phyloP scores from a whole-genome alignment of 2,329 filamentous ascomycete species.

The Mariannaea elegans region DNA sequence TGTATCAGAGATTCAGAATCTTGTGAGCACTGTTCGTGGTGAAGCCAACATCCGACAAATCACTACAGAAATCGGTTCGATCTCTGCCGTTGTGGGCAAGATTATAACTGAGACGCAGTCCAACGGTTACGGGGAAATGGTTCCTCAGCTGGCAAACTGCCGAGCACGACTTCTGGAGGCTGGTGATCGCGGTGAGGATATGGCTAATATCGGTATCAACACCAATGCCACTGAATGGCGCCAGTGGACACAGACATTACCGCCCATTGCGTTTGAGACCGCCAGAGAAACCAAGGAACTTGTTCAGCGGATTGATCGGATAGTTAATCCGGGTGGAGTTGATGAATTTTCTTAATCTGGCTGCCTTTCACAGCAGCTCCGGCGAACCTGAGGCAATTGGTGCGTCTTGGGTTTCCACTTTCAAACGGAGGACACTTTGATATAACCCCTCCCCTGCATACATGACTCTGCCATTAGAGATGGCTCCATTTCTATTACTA shows the following conservation, averaged over 20 bases:
- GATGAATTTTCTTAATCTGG: slow-evolving; percentile 58
- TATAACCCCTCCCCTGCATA: slow-evolving; percentile 7
- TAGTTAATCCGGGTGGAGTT: slow-evolving; percentile 43
- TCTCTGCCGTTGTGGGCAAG: slow-evolving; percentile 74
- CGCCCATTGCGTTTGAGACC: slow-evolving; percentile 87
- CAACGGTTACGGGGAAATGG: slow-evolving; percentile 60
- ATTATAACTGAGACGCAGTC: slow-evolving; percentile 73
- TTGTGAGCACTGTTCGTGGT: slow-evolving; percentile 76
- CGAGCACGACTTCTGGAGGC: slow-evolving; percentile 72
- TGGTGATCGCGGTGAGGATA: slow-evolving; percentile 67
- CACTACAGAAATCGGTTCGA: slow-evolving; percentile 74
- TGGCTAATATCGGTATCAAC: slow-evolving; percentile 59
- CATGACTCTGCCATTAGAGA: slow-evolving; percentile 2
- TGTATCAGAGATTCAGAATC: slow-evolving; percentile 82
- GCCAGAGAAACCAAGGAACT: slow-evolving; percentile 84
- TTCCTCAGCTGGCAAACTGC: slow-evolving; percentile 68
- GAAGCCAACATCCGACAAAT: slow-evolving; percentile 72
- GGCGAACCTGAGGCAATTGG: not conserved
- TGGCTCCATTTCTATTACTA: not conserved
- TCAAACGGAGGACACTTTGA: not conserved
- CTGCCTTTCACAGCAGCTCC: not conserved
- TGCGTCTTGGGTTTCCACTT: not conserved
- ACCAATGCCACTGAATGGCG: slow-evolving; percentile 66
- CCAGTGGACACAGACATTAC: slow-evolving; percentile 75
- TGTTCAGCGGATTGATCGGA: slow-evolving; percentile 52